Conservation (phyloP, 768 basidiomycete species). For the Lyophyllum atratum region DNA sequence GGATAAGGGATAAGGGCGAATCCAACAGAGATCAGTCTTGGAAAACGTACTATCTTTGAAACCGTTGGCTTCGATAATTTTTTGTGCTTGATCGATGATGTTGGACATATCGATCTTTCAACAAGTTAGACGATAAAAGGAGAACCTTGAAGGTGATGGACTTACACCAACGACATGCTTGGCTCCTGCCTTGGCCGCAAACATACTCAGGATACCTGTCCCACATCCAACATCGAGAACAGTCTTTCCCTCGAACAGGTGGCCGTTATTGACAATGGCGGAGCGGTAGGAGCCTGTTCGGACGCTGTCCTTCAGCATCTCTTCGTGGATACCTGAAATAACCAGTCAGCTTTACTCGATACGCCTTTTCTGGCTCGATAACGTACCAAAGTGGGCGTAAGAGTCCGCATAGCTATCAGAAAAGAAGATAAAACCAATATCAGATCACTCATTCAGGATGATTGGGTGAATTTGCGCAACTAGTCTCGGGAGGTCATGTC, state of each 20-base stretch:
- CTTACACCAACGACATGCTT: conserved; percentile 90
- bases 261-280: conserved; percentile 92
- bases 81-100: conserved; percentile 98
- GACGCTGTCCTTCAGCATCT: conserved; percentile 98
- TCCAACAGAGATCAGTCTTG: conserved; percentile 1
- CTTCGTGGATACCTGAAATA: conserved; percentile 88
- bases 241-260: conserved; percentile 95
- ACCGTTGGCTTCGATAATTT: conserved; percentile 95
- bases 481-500: conserved; percentile 89
- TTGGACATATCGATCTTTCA: conserved; percentile 98
- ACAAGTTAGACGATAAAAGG: conserved; percentile 13
- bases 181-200: conserved; percentile 95
- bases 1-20: conserved; percentile 9
- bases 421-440: conserved; percentile 35
- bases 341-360: neutral
- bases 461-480: conserved; percentile 52
- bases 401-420: conserved; percentile 86
- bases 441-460: conserved; percentile 34
- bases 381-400: conserved; percentile 90
- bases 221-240: conserved; percentile 99
- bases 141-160: conserved; percentile 14
- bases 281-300: conserved; percentile 94
- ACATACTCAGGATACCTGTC: conserved; percentile 98
- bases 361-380: neutral
- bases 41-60: conserved; percentile 83